A percentile compares a stretch with the other conserved stretches of the same genome.
Evolutionary conservation across 768 basidiomycete genomes (phyloP).

Genomic region (Kwoniella sp.): DNA sequence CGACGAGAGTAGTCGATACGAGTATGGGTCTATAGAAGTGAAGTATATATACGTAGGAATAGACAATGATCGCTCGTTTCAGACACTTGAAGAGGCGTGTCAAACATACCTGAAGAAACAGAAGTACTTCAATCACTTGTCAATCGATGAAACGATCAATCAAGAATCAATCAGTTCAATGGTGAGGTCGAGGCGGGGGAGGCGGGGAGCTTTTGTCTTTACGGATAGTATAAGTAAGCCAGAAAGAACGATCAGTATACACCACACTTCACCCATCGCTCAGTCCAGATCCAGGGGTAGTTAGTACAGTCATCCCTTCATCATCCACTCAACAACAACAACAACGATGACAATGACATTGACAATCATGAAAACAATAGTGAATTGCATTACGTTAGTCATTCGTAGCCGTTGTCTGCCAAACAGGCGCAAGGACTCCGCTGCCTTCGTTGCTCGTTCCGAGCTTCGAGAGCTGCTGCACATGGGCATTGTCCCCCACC

Average conservation of each 20-base stretch:
- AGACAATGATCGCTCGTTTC: no score
- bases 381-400: no score
- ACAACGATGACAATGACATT: not conserved
- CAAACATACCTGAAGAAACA: not conserved
- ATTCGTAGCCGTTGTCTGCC: not conserved
- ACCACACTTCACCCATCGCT: not conserved
- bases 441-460: no score
- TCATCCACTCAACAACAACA: slow-evolving; percentile 1
- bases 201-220: not conserved
- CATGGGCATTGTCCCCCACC: not conserved
- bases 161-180: not conserved
- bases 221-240: no score
- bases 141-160: not conserved
- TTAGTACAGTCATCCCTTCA: not conserved
- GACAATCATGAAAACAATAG: no score
- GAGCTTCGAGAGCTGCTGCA: no score
- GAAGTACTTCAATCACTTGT: slow-evolving; percentile 11
- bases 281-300: not conserved
- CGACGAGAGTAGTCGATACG: no score
- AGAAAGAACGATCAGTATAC: not conserved
- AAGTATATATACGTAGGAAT: no score
- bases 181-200: no score
- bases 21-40: no score
- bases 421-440: not conserved
- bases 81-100: no score